These are phyloP conservation scores for Clonostachys sp. DNA, from an alignment of 2,329 filamentous ascomycete genomes.

Conservation along the genomic window DNA sequence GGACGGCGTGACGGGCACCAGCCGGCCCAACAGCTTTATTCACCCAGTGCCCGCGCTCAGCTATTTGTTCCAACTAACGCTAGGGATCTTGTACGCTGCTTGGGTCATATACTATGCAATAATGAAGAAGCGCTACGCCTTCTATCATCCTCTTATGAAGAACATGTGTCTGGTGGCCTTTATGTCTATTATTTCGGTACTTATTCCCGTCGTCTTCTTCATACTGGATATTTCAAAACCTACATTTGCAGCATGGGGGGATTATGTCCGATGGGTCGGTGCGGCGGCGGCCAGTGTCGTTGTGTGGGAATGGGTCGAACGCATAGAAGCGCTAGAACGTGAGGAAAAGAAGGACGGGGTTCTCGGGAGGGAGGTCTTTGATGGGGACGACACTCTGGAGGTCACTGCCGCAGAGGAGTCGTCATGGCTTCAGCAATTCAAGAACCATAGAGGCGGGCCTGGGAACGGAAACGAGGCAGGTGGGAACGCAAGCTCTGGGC, in stretches of 20 bases:
- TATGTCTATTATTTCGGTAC: conserved; percentile 73
- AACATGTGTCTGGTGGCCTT: conserved; percentile 80
- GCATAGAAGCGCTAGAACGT: conserved; percentile 86
- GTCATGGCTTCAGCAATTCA: conserved; percentile 36
- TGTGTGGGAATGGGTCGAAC: conserved; percentile 97
- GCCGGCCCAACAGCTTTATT: conserved; percentile 70
- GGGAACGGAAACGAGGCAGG: conserved; percentile 21
- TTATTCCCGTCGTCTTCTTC: conserved; percentile 90
- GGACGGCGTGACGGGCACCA: conserved; percentile 45
- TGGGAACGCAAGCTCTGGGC: conserved; percentile 12
- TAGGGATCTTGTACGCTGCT: conserved; percentile 83
- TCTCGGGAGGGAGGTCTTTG: conserved; percentile 83
- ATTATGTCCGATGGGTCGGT: conserved; percentile 95
- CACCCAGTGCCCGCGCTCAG: conserved; percentile 88
- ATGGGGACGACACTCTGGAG: conserved; percentile 89
- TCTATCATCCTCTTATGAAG: conserved; percentile 85
- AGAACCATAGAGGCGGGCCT: conserved; percentile 19
- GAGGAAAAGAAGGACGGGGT: conserved; percentile 95
- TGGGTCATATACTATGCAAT: conserved; percentile 93
- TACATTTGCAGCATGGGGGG: conserved; percentile 85
- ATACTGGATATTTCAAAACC: conserved; percentile 84
- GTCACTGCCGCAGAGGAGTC: conserved; percentile 47
- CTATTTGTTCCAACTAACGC: conserved; percentile 83
- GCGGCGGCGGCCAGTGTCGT: conserved; percentile 93
- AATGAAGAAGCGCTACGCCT: conserved; percentile 88